These are phyloP conservation scores for Sambucus nigra DNA, from an alignment of 129 eudicot species.

Conservation along the genomic window DNA sequence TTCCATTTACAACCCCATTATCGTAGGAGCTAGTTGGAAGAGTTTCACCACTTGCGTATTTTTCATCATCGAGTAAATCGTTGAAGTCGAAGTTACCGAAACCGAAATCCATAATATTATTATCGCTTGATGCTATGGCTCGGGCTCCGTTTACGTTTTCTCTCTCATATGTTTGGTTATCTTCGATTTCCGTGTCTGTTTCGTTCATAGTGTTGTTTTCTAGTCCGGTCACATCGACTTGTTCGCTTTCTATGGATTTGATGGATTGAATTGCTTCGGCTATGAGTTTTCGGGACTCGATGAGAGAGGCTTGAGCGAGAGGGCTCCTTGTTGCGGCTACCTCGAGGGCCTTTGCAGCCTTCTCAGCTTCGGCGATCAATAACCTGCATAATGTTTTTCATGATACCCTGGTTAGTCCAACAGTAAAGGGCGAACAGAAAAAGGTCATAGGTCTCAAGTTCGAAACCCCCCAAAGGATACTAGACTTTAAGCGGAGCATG, in stretches of 20 bases:
- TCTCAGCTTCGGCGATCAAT: constrained; percentile 83
- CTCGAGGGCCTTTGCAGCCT: constrained; percentile 80
- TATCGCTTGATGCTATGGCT: constrained; percentile 5
- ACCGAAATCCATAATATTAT: constrained; percentile 12
- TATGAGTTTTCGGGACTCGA: constrained; percentile 70
- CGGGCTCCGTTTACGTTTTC: constrained; percentile 39
- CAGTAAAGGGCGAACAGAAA: no score
- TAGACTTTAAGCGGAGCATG: no score
- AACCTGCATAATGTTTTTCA: constrained; percentile 27
- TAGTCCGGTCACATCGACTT: constrained; percentile 6
- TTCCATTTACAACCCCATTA: constrained; percentile 19
- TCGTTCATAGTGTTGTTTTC: constrained; percentile 13
- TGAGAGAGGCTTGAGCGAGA: constrained; percentile 65
- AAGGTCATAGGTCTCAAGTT: no score
- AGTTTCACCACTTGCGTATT: constrained; percentile 1
- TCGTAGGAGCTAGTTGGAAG: constrained; percentile 7
- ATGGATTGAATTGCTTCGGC: constrained; percentile 70
- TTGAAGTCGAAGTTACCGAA: constrained; percentile 10
- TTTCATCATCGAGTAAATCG: constrained; percentile 7
- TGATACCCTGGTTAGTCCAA: neutral
- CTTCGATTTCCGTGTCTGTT: constrained; percentile 10
- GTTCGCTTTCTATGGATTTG: constrained; percentile 29
- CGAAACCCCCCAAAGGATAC: no score
- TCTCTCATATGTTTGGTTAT: constrained; percentile 3
- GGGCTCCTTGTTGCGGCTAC: constrained; percentile 64